Evolutionary conservation across 2,329 filamentous ascomycete species (phyloP), one percentile per base, ranked within the genome.

Genomic region (Clarireedia sp.): DNA sequence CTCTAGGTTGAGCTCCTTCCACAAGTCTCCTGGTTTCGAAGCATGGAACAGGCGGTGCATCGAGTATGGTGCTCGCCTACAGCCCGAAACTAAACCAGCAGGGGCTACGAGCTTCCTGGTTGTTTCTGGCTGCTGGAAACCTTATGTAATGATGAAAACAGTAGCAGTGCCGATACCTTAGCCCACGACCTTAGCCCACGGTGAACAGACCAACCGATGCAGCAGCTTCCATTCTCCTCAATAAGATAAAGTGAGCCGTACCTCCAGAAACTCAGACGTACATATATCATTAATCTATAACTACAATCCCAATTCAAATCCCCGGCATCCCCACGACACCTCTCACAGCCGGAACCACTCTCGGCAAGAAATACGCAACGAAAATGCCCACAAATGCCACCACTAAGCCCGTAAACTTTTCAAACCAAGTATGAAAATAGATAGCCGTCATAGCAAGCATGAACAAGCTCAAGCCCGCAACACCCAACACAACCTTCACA

Each of bases 381-480:
- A 76, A 79, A 17, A 80, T 66, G n/a, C 73, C 71, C 41, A 66
- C 66, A 26, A 77, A 66, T 6, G 78, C 77, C 43, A 79, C 69
- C 21, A 73, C 37, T 36, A 81, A 63, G 1, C 78, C 78, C 26
- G 75, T 77, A 54, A 78, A 66, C 76, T 97, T 99, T 75, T 99
- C 94, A 65, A 95, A 85, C 91, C 92, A 97, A 0, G 94, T 99
- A 71, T 99, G 94, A 67, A 99, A 99, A 77, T 92, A 99, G 40
- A 95, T 91, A 2, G 91, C 91, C 41, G 94, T 99, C 94, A 99
- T 99, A 59, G 97, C 77, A 69, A 99, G 72, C 94, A 99, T 99
- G 89, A 94, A 97, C 75, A 85, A 81, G 67, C 86, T 89, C 67
- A 96, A 66, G 0, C 72, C 83, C 17, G 87, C 79, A 24, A 96